A percentile compares a stretch with the other conserved stretches of the same genome.
These are phyloP conservation scores for Sicyos baderoa DNA, from an alignment of 306 rosid genomes.

Conservation along the genomic window DNA sequence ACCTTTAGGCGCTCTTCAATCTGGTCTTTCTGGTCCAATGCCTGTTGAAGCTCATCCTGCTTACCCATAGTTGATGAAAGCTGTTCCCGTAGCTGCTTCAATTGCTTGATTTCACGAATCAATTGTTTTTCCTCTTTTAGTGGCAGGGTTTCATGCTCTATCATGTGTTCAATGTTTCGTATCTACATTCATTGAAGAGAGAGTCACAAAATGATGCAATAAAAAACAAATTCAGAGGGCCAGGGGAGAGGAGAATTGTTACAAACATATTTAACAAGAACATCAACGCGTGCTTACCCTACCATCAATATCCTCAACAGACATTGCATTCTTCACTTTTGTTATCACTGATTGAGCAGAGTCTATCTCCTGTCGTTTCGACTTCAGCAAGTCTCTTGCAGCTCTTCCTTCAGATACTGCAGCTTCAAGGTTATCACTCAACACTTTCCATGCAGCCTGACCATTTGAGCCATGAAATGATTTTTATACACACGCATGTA, in stretches of 20 bases:
- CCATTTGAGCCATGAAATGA: conserved; percentile 21
- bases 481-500: not conserved
- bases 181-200: conserved; percentile 34
- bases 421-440: conserved; percentile 35
- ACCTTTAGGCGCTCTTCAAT: conserved; percentile 62
- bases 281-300: conserved; percentile 42
- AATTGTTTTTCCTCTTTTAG: conserved; percentile 69
- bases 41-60: conserved; percentile 50
- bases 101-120: conserved; percentile 65
- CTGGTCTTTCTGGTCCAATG: conserved; percentile 44
- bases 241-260: too few relatives aligned
- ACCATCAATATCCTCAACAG: conserved; percentile 58
- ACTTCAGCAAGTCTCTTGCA: conserved; percentile 46
- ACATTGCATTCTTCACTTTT: conserved; percentile 57
- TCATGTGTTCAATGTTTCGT: conserved; percentile 58
- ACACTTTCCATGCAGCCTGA: conserved; percentile 51
- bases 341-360: conserved; percentile 44
- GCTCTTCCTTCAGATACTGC: conserved; percentile 45
- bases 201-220: not conserved
- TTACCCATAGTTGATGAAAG: conserved; percentile 45
- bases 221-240: not conserved
- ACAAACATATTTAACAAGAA: not conserved
- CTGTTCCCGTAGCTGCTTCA: conserved; percentile 65
- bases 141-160: conserved; percentile 73
- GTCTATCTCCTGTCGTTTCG: conserved; percentile 71